Evolutionary conservation across 2,329 filamentous ascomycete species (phyloP).

Genomic region (Phyllosticta capitalensis): DNA sequence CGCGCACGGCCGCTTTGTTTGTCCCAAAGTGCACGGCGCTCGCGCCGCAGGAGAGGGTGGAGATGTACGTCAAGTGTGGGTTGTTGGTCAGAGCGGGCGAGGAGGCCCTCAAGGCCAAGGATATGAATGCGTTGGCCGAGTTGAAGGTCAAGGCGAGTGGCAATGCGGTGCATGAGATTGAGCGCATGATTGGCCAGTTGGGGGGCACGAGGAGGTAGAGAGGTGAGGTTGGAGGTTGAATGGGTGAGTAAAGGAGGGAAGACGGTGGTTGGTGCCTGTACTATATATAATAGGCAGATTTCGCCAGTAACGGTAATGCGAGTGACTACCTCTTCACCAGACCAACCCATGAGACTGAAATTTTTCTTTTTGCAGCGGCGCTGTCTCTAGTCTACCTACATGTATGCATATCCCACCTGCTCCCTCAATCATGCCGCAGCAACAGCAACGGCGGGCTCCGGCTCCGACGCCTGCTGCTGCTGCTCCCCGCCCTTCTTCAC

Average conservation of each 20-base stretch:
- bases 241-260: too few species aligned
- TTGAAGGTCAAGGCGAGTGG: constrained; percentile 65
- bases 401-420: too few species aligned
- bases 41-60: constrained; percentile 58
- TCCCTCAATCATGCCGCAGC: too few species aligned
- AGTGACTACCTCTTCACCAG: too few species aligned
- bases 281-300: too few species aligned
- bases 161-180: constrained; percentile 66
- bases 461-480: neutral
- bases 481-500: neutral
- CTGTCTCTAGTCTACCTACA: too few species aligned
- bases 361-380: too few species aligned
- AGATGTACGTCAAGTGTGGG: constrained; percentile 96
- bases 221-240: too few species aligned
- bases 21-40: constrained; percentile 77
- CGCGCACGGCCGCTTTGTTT: constrained; percentile 72
- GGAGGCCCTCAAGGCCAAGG: constrained; percentile 76
- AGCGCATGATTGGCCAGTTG: constrained; percentile 57
- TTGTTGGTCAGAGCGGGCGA: constrained; percentile 82
- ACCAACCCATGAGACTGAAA: too few species aligned
- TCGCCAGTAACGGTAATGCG: too few species aligned
- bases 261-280: too few species aligned
- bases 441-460: too few species aligned
- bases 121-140: constrained; percentile 63
- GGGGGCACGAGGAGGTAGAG: constrained; percentile 1